phyloP scores from a whole-genome alignment of 2,329 filamentous ascomycete species.

The Epicoccum nigrum region DNA sequence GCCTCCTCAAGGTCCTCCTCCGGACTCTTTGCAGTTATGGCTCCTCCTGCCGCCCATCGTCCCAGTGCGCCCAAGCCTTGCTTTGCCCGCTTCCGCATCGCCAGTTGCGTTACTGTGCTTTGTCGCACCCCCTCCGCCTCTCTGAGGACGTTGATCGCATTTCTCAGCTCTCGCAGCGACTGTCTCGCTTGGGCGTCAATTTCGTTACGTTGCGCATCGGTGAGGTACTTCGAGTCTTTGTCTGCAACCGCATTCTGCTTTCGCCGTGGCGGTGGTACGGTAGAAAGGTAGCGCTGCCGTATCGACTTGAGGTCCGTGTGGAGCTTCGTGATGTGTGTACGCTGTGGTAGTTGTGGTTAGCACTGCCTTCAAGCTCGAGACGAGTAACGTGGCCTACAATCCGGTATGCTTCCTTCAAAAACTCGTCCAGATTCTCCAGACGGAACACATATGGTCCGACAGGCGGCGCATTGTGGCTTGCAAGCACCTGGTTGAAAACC shows the following conservation, averaged over 20 bases:
- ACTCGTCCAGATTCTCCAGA: conserved; percentile 70
- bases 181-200: conserved; percentile 88
- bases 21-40: conserved; percentile 58
- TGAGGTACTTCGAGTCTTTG: conserved; percentile 65
- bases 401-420: conserved; percentile 90
- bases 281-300: conserved; percentile 89
- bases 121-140: conserved; percentile 83
- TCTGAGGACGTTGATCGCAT: conserved; percentile 77
- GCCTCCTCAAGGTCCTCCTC: conserved; percentile 78
- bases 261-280: conserved; percentile 66
- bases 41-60: conserved; percentile 67
- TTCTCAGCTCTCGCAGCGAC: conserved; percentile 83
- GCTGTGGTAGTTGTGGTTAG: conserved; percentile 59
- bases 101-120: conserved; percentile 72
- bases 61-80: conserved; percentile 69
- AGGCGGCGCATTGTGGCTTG: conserved; percentile 61
- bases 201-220: conserved; percentile 80
- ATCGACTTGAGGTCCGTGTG: conserved; percentile 80
- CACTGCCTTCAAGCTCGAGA: conserved; percentile 16
- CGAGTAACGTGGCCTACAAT: conserved; percentile 67
- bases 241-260: conserved; percentile 56
- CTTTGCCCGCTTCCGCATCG: conserved; percentile 71
- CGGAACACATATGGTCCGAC: conserved; percentile 53
- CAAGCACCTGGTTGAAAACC: conserved; percentile 71
- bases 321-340: conserved; percentile 81